A percentile compares a stretch with the other conserved stretches of the same genome.
These are phyloP conservation scores for Gyromitra esculenta DNA, from an alignment of 2,329 filamentous ascomycete genomes.

Conservation along the genomic window DNA sequence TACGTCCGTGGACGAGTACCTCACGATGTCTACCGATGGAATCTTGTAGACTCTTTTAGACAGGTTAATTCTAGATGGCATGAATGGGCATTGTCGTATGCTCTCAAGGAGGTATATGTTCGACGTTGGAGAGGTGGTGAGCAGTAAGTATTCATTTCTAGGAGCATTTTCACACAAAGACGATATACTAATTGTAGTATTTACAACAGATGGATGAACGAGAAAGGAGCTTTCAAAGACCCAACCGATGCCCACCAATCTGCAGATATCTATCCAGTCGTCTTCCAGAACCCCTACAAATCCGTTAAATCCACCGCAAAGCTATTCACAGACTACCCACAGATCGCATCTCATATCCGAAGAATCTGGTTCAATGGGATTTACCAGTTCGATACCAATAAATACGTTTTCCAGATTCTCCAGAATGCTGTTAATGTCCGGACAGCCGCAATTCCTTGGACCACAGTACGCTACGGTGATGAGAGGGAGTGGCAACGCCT, in stretches of 20 bases:
- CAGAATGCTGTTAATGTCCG: slow-evolving; percentile 64
- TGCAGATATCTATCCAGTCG: slow-evolving; percentile 61
- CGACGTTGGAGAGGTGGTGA: slow-evolving; percentile 66
- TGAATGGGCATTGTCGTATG: slow-evolving; percentile 66
- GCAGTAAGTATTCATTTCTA: slow-evolving; percentile 59
- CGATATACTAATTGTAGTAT: slow-evolving; percentile 18
- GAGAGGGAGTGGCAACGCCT: slow-evolving; percentile 64
- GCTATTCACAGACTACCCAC: slow-evolving; percentile 63
- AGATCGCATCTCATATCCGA: slow-evolving; percentile 64
- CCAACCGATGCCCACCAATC: slow-evolving; percentile 59
- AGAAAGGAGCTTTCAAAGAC: slow-evolving; percentile 55
- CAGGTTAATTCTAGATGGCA: slow-evolving; percentile 66
- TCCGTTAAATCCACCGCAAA: slow-evolving; percentile 64
- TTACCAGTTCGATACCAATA: slow-evolving; percentile 65
- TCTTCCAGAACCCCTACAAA: slow-evolving; percentile 66
- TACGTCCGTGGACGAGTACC: slow-evolving; percentile 66
- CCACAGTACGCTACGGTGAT: slow-evolving; percentile 64
- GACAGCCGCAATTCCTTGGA: slow-evolving; percentile 66
- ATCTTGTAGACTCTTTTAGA: slow-evolving; percentile 64
- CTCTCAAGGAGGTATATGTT: slow-evolving; percentile 66
- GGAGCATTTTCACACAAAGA: background rate
- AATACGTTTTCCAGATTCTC: slow-evolving; percentile 64
- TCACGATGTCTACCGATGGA: slow-evolving; percentile 66
- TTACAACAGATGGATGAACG: slow-evolving; percentile 55
- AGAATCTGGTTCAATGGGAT: slow-evolving; percentile 68